phyloP scores from a whole-genome alignment of 2,329 filamentous ascomycete species.

The Cyphellophora europaea region DNA sequence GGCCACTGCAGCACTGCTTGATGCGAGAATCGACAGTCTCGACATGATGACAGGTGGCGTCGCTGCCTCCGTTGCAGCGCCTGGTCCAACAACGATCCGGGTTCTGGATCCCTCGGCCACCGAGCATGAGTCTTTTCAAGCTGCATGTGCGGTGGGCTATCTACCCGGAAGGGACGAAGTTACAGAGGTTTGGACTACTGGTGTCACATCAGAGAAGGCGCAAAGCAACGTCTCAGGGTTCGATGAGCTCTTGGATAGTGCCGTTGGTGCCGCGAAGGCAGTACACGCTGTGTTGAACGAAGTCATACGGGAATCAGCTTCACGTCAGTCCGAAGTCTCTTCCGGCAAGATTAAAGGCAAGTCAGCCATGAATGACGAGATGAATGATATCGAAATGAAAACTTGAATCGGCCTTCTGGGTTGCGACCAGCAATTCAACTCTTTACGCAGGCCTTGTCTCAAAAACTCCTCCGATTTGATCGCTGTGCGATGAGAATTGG shows the following conservation, averaged over 20 bases:
- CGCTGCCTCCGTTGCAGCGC: slow-evolving; percentile 59
- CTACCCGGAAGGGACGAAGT: slow-evolving; percentile 80
- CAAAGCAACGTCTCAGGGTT: slow-evolving; percentile 22
- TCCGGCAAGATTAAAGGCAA: slow-evolving; percentile 1
- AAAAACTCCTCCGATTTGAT: not conserved
- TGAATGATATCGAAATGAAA: slow-evolving; percentile 21
- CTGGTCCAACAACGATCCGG: slow-evolving; percentile 28
- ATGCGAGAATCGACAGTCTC: slow-evolving; percentile 92
- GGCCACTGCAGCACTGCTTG: slow-evolving; percentile 81
- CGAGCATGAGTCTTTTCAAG: slow-evolving; percentile 67
- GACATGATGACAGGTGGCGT: slow-evolving; percentile 85
- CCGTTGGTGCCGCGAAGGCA: slow-evolving; percentile 53
- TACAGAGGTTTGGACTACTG: slow-evolving; percentile 91
- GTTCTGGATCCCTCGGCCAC: slow-evolving; percentile 68
- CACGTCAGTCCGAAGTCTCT: slow-evolving; percentile 1
- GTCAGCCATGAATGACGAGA: slow-evolving; percentile 4
- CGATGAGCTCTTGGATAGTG: slow-evolving; percentile 46
- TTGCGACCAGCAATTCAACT: not conserved
- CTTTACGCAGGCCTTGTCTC: not conserved
- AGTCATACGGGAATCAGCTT: slow-evolving; percentile 49
- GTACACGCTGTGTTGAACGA: slow-evolving; percentile 52
- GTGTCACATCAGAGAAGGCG: slow-evolving; percentile 39
- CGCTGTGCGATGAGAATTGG: not conserved
- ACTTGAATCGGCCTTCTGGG: slow-evolving; percentile 12
- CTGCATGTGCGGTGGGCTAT: slow-evolving; percentile 85